A percentile compares a stretch with the other conserved stretches of the same genome.
Conservation (phyloP, 306 rosid species). For the Echinosophora koreensis region DNA sequence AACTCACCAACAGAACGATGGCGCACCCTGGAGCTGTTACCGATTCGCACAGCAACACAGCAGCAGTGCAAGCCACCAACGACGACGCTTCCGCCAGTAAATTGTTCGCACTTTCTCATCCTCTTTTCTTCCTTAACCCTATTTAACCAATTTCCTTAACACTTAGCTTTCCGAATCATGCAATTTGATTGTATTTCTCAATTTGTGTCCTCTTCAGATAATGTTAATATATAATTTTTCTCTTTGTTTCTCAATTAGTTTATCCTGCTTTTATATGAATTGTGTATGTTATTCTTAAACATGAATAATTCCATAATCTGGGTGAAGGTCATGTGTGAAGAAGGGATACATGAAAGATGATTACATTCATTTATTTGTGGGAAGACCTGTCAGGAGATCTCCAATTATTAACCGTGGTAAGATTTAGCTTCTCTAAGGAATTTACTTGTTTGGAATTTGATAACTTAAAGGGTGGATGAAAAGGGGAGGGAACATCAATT, state of each 20-base stretch:
- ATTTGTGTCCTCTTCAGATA: not conserved
- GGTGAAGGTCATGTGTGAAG: constrained; percentile 85
- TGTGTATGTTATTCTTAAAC: constrained; percentile 18
- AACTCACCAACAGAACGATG: constrained; percentile 21
- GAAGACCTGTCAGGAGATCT: constrained; percentile 90
- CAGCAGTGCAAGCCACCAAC: constrained; percentile 56
- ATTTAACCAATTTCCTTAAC: not conserved
- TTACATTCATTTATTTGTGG: constrained; percentile 81
- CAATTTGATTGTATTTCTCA: constrained; percentile 7
- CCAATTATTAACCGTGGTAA: constrained; percentile 95
- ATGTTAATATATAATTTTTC: not conserved
- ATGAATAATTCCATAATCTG: constrained; percentile 40
- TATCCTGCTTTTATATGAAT: constrained; percentile 14
- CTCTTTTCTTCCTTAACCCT: not conserved
- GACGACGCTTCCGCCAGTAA: constrained; percentile 58
- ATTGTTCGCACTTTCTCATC: constrained; percentile 33
- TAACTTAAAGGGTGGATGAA: not conserved
- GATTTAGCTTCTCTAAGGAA: constrained; percentile 36
- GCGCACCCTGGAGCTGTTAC: not conserved
- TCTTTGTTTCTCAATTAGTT: not conserved
- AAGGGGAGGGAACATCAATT: too few relatives aligned
- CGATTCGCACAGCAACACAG: constrained; percentile 54
- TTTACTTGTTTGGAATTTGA: constrained; percentile 18
- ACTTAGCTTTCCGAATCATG: constrained; percentile 9
- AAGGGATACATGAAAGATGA: constrained; percentile 98